Base-by-base conservation (phyloP, 768 basidiomycete species). In the Psilocybe sp. region DNA sequence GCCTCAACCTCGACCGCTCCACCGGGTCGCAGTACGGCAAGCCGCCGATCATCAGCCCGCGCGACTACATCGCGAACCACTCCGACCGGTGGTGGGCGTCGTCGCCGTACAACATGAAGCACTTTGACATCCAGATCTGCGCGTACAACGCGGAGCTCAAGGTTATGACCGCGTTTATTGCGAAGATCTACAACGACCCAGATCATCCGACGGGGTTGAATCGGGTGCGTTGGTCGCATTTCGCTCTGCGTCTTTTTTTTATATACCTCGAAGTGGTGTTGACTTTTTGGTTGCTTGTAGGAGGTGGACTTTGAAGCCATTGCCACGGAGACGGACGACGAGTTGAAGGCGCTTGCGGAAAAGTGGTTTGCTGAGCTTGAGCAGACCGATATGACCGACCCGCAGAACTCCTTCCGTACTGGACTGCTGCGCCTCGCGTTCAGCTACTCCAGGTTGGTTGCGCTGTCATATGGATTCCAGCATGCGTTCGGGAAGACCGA, bases 11-110 rank as follows among this genome's bases (percentile, higher is more conserved):
- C 37, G 94, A 98, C 65, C 85, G 92, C 18, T 94, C 92, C 5
- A 87, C 89, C 7, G 85, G 89, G 4, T 86, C 84, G 14, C 87
- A 94, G 65, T 92, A 95, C 67, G 94, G 94, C 48, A 92, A 92
- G 68, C 79, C 83, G 0, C 84, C 89, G 14, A 90, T 89, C 40
- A 85, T 97, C 63, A 75, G 75, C 53, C 81, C 87, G 56, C 74
- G 77, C 6, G 89, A 91, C 67, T 93, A 89, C 64, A 85, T 85
- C 51, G 85, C 87, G 13, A 76, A 73, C 48, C 84, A 86, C 58
- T 85, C 81, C 1, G 79, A 78, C 47, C 69, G 79, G 48, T 90
- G 86, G 87, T 90, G 85, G 83, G 66, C 69, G 46, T 76, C 72
- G 50, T 89, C 87, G 1, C 74, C 72, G 7, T 82, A 79, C 63